Evolutionary conservation across 2,329 filamentous ascomycete genomes (phyloP).

Genomic region (Trematosphaeria pertusa): DNA sequence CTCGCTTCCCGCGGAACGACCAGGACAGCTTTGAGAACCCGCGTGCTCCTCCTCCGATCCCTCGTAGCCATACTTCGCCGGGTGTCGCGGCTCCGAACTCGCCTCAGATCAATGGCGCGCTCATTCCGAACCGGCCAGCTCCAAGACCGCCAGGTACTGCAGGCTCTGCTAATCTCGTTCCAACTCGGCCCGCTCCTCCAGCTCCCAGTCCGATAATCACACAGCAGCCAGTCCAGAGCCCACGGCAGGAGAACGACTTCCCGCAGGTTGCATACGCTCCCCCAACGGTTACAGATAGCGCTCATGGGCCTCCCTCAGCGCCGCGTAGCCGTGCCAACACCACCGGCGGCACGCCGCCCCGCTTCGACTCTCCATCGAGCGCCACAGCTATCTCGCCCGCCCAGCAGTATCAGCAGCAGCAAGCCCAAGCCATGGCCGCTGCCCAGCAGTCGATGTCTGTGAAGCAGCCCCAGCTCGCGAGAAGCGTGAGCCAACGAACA

Average conservation of each 20-base stretch:
- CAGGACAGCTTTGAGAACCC: constrained; percentile 98
- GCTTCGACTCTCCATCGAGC: constrained; percentile 55
- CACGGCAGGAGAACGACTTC: constrained; percentile 49
- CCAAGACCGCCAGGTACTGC: constrained; percentile 77
- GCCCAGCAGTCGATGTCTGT: constrained; percentile 74
- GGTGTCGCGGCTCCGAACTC: constrained; percentile 55
- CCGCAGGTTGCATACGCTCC: constrained; percentile 53
- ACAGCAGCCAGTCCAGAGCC: constrained; percentile 27
- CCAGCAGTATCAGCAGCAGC: constrained; percentile 70
- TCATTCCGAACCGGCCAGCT: constrained; percentile 83
- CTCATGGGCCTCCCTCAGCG: constrained; percentile 43
- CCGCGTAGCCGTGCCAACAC: constrained; percentile 54
- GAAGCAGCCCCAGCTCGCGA: constrained; percentile 65
- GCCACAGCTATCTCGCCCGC: constrained; percentile 44
- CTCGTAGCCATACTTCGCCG: constrained; percentile 52
- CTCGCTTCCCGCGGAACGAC: constrained; percentile 86
- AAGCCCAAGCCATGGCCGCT: constrained; percentile 81
- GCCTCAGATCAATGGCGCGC: constrained; percentile 53
- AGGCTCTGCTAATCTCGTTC: constrained; percentile 55
- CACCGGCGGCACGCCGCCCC: constrained; percentile 45
- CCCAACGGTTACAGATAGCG: constrained; percentile 48
- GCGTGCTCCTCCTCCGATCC: constrained; percentile 88
- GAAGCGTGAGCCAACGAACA: constrained; percentile 74
- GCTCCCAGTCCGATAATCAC: constrained; percentile 56
- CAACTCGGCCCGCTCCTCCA: constrained; percentile 64